phyloP scores from a whole-genome alignment of 192 early-diverging fungal species.

The Haplosporangium gracile region DNA sequence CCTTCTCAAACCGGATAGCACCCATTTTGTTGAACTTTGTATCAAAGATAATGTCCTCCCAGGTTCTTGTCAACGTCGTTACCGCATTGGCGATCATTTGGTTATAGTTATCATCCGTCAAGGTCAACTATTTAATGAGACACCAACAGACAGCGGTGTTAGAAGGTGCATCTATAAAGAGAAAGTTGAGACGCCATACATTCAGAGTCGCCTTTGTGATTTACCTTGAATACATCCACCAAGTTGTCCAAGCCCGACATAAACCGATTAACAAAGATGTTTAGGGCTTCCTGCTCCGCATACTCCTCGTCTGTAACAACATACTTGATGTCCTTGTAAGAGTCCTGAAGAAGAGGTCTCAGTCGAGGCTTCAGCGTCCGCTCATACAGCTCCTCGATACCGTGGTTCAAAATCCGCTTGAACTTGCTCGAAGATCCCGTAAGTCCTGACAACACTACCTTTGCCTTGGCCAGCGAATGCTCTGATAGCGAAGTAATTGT shows the following conservation, averaged over 20 bases:
- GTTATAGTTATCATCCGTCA: slow-evolving; percentile 79
- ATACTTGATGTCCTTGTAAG: slow-evolving; percentile 91
- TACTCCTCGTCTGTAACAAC: slow-evolving; percentile 94
- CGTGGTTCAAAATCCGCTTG: slow-evolving; percentile 68
- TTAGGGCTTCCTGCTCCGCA: slow-evolving; percentile 81
- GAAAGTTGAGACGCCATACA: no score
- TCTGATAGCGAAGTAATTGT: slow-evolving; percentile 64
- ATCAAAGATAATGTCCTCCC: slow-evolving; percentile 88
- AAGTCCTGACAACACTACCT: slow-evolving; percentile 70
- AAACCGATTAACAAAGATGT: slow-evolving; percentile 88
- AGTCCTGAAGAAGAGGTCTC: slow-evolving; percentile 81
- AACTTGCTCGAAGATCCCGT: slow-evolving; percentile 73
- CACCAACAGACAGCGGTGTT: not conserved
- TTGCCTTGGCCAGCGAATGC: slow-evolving; percentile 64
- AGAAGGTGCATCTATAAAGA: not conserved
- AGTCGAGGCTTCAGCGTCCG: slow-evolving; percentile 86
- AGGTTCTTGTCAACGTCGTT: slow-evolving; percentile 82
- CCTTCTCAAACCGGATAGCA: slow-evolving; percentile 93
- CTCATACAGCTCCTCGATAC: slow-evolving; percentile 85
- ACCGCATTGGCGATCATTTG: slow-evolving; percentile 73
- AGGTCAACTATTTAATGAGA: slow-evolving; percentile 56
- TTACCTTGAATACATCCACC: slow-evolving; percentile 72
- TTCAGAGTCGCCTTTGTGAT: not conserved
- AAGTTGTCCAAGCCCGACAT: slow-evolving; percentile 73
- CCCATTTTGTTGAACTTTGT: slow-evolving; percentile 94